These are phyloP conservation scores for Beauveria caledonica DNA, from an alignment of 2,329 filamentous ascomycete species.

Conservation along the genomic window DNA sequence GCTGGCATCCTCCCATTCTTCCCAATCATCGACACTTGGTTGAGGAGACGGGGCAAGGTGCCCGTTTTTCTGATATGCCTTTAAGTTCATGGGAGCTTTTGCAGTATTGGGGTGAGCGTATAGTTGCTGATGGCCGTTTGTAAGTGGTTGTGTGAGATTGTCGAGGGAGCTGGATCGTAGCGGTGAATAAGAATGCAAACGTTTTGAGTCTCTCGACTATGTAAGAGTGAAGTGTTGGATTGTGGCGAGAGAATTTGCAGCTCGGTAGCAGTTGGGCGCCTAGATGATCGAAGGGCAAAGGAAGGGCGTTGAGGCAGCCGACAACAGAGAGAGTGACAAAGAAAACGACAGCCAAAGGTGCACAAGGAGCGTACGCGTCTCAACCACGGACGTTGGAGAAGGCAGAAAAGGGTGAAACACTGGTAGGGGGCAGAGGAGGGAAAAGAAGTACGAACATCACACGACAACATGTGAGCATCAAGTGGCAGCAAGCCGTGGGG, in stretches of 20 bases:
- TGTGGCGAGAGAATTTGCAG: neutral
- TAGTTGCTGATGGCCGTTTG: neutral
- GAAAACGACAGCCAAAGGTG: neutral
- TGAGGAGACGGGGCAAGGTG: constrained; percentile 12
- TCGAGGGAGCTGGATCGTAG: neutral
- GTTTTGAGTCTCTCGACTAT: too few relatives aligned
- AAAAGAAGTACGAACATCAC: neutral
- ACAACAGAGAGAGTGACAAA: neutral
- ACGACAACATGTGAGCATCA: constrained; percentile 8
- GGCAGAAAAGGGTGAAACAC: neutral
- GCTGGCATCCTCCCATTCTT: constrained; percentile 46
- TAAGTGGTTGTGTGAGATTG: neutral
- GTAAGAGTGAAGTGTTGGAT: too few relatives aligned
- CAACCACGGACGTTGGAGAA: neutral
- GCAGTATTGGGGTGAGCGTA: constrained; percentile 3
- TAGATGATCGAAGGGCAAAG: neutral
- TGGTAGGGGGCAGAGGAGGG: neutral
- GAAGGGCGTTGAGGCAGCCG: neutral
- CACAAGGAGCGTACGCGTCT: constrained; percentile 9
- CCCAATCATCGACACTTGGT: constrained; percentile 37
- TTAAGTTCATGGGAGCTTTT: neutral
- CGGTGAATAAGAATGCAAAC: neutral
- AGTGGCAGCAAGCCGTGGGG: constrained; percentile 4
- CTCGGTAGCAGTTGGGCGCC: neutral
- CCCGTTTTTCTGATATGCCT: constrained; percentile 14